phyloP scores from a whole-genome alignment of 805 yeast species.

The Hanseniaspora jakobsenii region DNA sequence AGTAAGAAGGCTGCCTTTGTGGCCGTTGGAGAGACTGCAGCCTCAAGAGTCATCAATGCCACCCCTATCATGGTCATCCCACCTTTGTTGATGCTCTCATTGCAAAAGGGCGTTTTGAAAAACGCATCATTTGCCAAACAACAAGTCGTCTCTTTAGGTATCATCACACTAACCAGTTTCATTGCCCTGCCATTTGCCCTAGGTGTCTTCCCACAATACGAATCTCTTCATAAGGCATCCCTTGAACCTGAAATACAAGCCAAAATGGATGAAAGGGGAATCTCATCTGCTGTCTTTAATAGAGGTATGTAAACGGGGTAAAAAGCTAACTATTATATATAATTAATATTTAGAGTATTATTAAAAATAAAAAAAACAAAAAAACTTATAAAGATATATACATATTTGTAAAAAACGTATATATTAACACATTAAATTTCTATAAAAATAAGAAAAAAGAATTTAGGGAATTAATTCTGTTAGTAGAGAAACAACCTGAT shows the following conservation, averaged over 20 bases:
- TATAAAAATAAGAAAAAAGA: not conserved
- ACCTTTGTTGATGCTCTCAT: conserved; percentile 65
- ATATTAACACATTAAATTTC: too few species aligned
- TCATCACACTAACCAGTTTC: conserved; percentile 75
- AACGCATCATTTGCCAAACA: conserved; percentile 56
- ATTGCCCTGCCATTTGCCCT: conserved; percentile 86
- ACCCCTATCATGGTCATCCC: conserved; percentile 97
- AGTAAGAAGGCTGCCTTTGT: conserved; percentile 78
- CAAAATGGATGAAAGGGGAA: conserved; percentile 52
- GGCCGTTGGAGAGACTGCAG: conserved; percentile 96
- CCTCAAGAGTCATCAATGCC: conserved; percentile 87
- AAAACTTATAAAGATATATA: too few species aligned
- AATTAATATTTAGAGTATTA: too few species aligned
- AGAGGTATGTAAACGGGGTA: conserved; percentile 86
- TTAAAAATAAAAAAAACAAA: too few species aligned
- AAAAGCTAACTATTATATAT: too few species aligned
- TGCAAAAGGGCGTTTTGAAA: conserved; percentile 59
- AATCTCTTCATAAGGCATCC: conserved; percentile 42
- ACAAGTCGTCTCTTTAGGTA: conserved; percentile 66
- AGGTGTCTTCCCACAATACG: conserved; percentile 89
- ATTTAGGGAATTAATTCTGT: conserved; percentile 7
- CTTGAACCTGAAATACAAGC: conserved; percentile 56
- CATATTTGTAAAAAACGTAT: too few species aligned
- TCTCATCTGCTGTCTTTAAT: conserved; percentile 66
- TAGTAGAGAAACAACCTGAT: not conserved